Base-by-base conservation (phyloP, 257 asterid genomes). In the Jasminum sambac region DNA sequence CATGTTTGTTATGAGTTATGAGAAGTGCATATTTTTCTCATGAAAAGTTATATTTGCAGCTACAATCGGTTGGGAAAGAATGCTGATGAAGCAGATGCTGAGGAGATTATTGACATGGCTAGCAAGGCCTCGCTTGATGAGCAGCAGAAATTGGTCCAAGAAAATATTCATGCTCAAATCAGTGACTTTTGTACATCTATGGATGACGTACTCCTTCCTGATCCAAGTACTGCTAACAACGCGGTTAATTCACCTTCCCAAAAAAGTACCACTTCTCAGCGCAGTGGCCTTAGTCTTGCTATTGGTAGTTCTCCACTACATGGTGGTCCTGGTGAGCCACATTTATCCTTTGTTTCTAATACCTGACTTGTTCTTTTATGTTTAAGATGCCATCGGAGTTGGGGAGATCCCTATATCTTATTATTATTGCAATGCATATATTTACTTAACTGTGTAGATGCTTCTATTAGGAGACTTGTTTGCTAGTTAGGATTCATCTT, bases 101-200 rank as follows among this genome's bases (percentile, higher is more conserved):
- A 94, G 19, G 95, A 88, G 85, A 91, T 94, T 43, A 89, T 94
- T 70, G 86, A 85, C 74, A 72, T 91, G 90, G 96, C 93, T 60
- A 82, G 78, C 65, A 82, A 83, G 52, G 93, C 96, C 63, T 80
- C 96, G 57, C 73, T 83, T 41, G 77, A 44, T 25, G 96, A 94
- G 74, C 98, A 91, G 71, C 91, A 91, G 78, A 84, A 81, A 79
- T 95, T 83, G 73, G 98, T 94, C 77, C 96, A 94, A 75, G 97
- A 94, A 76, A 91, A 94, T 78, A 82, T 94, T 55, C 99, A 91
- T 67, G 77, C 72, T 52, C 98, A 91, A 79, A 72, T 89, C 44
- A 63, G 67, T 67, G 76, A 68, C 52, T 83, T 89, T 74, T 85
- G 89, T 81, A 57, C 64, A 6, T 63, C 79, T 74, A 93, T 93